Percentiles rank a stretch among this genome's conserved stretches.
Conservation (phyloP, 1,284 basidiomycete genomes). For the Termitomyces sp. region DNA sequence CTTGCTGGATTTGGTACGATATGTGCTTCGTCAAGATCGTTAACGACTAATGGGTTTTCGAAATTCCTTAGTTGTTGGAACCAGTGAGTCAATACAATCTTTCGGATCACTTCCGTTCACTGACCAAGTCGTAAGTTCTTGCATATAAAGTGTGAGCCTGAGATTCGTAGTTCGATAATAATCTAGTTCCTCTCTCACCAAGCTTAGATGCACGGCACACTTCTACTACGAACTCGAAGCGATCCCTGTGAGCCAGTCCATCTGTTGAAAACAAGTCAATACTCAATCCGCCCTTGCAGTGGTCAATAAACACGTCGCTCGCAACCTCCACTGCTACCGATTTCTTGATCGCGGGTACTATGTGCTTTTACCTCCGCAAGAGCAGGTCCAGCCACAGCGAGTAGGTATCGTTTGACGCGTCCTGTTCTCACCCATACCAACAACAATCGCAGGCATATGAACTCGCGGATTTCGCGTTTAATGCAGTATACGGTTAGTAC, state of each 20-base stretch:
- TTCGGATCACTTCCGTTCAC: background rate
- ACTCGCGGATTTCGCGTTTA: conserved; percentile 34
- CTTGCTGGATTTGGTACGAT: conserved; percentile 28
- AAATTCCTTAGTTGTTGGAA: conserved; percentile 20
- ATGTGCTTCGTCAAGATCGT: background rate
- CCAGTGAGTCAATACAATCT: conserved; percentile 16
- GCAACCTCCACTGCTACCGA: conserved; percentile 39
- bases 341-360: conserved; percentile 38
- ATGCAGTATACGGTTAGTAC: conserved; percentile 39
- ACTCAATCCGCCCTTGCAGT: conserved; percentile 21
- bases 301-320: conserved; percentile 36
- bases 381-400: conserved; percentile 31
- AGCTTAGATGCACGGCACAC: conserved; percentile 24
- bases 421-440: background rate
- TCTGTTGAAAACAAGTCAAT: background rate
- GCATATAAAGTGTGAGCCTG: conserved; percentile 27
- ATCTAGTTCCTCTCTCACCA: background rate
- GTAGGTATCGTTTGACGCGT: conserved; percentile 18
- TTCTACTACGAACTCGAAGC: conserved; percentile 27
- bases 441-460: conserved; percentile 22
- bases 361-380: conserved; percentile 45
- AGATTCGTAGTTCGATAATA: background rate
- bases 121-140: conserved; percentile 17
- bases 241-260: conserved; percentile 29
- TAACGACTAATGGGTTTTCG: conserved; percentile 3